These are phyloP conservation scores for Tetrapyrgos nigripes DNA, from an alignment of 1,284 basidiomycete species.

Conservation along the genomic window DNA sequence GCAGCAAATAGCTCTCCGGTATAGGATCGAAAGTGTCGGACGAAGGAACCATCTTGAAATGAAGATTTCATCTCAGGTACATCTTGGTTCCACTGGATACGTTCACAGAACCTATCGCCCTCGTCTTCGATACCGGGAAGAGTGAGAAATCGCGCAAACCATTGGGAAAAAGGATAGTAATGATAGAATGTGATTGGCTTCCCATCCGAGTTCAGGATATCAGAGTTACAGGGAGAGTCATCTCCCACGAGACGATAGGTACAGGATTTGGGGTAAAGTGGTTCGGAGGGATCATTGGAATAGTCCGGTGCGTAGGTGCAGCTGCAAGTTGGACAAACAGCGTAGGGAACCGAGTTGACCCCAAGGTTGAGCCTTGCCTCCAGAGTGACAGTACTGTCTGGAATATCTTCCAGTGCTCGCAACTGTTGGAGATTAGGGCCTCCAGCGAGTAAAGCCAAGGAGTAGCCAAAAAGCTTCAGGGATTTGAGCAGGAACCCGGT, in stretches of 20 bases:
- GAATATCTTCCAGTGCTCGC: constrained; percentile 4
- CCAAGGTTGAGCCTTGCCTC: constrained; percentile 5
- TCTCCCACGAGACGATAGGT: neutral
- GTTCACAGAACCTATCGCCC: constrained; percentile 11
- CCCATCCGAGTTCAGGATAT: neutral
- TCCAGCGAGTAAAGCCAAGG: neutral
- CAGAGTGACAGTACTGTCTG: constrained; percentile 8
- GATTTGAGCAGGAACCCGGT: neutral
- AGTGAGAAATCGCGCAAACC: constrained; percentile 8
- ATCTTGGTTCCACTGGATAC: neutral
- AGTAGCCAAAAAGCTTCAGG: constrained; percentile 8
- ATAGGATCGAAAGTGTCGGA: neutral
- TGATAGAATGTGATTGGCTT: neutral
- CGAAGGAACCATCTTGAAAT: neutral
- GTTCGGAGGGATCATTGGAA: neutral
- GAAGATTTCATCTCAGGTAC: neutral
- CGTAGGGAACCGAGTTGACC: neutral
- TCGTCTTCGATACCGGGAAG: constrained; percentile 8
- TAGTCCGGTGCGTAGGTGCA: neutral
- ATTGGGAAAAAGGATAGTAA: constrained; percentile 11
- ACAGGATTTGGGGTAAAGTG: neutral
- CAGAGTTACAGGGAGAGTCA: neutral
- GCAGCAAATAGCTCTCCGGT: constrained; percentile 7
- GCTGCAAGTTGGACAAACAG: constrained; percentile 5
- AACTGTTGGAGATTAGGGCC: neutral